Evolutionary conservation across 1,139 yeast species (phyloP).

Genomic region (Insectozyma bohioensis): DNA sequence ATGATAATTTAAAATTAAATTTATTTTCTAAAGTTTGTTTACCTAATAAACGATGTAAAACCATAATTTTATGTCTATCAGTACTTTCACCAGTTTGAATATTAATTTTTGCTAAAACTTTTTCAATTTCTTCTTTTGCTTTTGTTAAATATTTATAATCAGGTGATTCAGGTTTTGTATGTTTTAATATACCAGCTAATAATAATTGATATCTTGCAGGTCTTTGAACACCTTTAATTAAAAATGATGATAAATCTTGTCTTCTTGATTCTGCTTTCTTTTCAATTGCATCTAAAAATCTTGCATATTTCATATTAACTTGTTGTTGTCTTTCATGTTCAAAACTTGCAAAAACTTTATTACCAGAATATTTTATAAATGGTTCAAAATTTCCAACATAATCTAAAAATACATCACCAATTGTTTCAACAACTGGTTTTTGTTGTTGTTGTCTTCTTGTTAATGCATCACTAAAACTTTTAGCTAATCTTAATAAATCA

Average conservation of each 20-base stretch:
- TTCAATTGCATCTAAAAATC: slow-evolving; percentile 90
- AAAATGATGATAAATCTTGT: slow-evolving; percentile 87
- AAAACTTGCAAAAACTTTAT: slow-evolving; percentile 91
- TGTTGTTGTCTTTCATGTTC: slow-evolving; percentile 95
- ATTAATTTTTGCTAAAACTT: slow-evolving; percentile 77
- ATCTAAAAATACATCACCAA: slow-evolving; percentile 86
- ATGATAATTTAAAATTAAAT: slow-evolving; percentile 66
- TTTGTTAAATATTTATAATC: slow-evolving; percentile 71
- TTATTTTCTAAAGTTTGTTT: slow-evolving; percentile 73
- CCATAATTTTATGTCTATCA: slow-evolving; percentile 86
- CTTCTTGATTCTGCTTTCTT: slow-evolving; percentile 86
- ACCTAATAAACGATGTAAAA: slow-evolving; percentile 75
- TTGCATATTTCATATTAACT: slow-evolving; percentile 83
- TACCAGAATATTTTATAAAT: slow-evolving; percentile 91
- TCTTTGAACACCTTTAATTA: slow-evolving; percentile 94
- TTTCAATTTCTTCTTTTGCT: slow-evolving; percentile 76
- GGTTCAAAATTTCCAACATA: slow-evolving; percentile 88
- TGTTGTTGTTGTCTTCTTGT: slow-evolving; percentile 85
- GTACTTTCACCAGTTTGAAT: slow-evolving; percentile 92
- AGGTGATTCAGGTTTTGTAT: slow-evolving; percentile 71
- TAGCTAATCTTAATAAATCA: slow-evolving; percentile 82
- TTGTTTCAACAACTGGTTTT: slow-evolving; percentile 74
- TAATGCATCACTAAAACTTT: slow-evolving; percentile 83
- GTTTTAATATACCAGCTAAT: slow-evolving; percentile 78
- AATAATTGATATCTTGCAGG: slow-evolving; percentile 92